A percentile compares a stretch with the other conserved stretches of the same genome.
phyloP scores from a whole-genome alignment of 805 yeast species.

The Clavispora phyllophila region DNA sequence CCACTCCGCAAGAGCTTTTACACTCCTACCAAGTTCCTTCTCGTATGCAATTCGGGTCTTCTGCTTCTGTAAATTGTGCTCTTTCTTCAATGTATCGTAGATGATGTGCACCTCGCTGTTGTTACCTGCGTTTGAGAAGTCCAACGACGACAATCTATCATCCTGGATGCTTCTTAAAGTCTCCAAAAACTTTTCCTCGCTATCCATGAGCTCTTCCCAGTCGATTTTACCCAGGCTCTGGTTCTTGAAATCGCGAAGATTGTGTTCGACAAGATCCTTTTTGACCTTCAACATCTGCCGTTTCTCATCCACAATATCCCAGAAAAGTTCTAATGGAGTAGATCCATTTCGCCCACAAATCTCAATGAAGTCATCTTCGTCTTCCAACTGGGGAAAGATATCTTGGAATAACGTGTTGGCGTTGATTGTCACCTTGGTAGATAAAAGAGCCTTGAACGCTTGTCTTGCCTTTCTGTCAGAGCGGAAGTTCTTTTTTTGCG shows the following conservation, averaged over 20 bases:
- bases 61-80: conserved; percentile 15
- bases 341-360: conserved; percentile 77
- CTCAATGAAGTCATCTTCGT: conserved; percentile 52
- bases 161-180: conserved; percentile 20
- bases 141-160: conserved; percentile 23
- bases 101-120: conserved; percentile 23
- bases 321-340: conserved; percentile 66
- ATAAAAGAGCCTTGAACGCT: conserved; percentile 46
- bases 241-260: conserved; percentile 31
- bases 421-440: conserved; percentile 34
- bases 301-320: conserved; percentile 67
- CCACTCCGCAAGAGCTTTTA: conserved; percentile 13
- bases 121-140: conserved; percentile 11
- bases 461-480: conserved; percentile 65
- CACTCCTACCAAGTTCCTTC: conserved; percentile 9
- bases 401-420: conserved; percentile 60
- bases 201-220: conserved; percentile 12
- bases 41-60: conserved; percentile 7
- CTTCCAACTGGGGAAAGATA: conserved; percentile 44
- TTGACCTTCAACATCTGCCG: conserved; percentile 51
- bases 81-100: conserved; percentile 24
- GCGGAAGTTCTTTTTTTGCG: conserved; percentile 42
- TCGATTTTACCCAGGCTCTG: conserved; percentile 10
- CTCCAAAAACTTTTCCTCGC: conserved; percentile 17
- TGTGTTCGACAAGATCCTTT: conserved; percentile 53